Percentiles rank a stretch among this genome's conserved stretches.
Conservation (phyloP, 208 protist genomes). For the Trichomonas tenax region DNA sequence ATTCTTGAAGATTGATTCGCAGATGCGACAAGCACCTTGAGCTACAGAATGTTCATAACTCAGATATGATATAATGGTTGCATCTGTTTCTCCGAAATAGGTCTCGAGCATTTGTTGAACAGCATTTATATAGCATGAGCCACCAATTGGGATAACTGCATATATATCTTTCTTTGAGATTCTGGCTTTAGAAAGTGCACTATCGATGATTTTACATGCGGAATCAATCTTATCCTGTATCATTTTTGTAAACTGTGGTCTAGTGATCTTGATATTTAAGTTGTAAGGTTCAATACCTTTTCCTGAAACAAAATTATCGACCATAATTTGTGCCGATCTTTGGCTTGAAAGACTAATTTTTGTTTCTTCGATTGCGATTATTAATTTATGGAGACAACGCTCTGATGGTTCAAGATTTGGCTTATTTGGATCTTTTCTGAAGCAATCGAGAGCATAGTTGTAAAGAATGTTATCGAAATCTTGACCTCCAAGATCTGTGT, state of each 20-base stretch:
- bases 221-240: not conserved
- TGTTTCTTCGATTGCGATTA: not conserved
- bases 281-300: too few relatives aligned
- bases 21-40: not conserved
- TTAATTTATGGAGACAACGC: not conserved
- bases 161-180: not conserved
- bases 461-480: conserved; percentile 30
- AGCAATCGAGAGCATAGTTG: not conserved
- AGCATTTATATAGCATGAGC: not conserved
- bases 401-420: not conserved
- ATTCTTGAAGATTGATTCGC: not conserved
- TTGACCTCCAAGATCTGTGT: not conserved
- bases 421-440: not conserved
- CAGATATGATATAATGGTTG: not conserved
- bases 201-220: not conserved
- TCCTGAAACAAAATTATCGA: not conserved
- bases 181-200: not conserved
- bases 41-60: not conserved
- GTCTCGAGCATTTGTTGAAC: not conserved
- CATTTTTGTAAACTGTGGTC: not conserved
- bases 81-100: not conserved
- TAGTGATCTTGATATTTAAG: not conserved
- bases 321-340: not conserved
- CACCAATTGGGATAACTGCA: not conserved
- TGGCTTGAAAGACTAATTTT: not conserved